Conservation (phyloP, 371 early-diverging fungal species). For the Umbelopsis sp. region DNA sequence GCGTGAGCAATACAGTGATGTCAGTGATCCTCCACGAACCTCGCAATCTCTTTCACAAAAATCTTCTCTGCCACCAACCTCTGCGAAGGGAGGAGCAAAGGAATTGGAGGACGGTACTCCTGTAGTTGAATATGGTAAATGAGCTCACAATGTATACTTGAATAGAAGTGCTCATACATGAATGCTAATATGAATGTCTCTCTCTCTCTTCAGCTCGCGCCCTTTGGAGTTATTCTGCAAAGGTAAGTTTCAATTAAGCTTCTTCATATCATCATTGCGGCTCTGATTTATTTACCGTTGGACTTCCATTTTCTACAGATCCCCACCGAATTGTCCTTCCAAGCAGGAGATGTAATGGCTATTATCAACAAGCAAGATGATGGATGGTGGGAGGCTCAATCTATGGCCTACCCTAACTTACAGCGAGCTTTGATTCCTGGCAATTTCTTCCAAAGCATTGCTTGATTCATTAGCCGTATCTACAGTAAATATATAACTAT, state of each 20-base stretch:
- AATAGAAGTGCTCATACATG: neutral
- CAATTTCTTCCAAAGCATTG: slow-evolving; percentile 43
- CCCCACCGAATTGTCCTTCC: slow-evolving; percentile 44
- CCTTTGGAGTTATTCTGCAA: slow-evolving; percentile 12
- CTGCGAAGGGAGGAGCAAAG: neutral
- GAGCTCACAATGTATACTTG: neutral
- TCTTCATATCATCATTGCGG: neutral
- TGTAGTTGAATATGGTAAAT: slow-evolving; percentile 25
- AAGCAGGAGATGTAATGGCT: slow-evolving; percentile 42
- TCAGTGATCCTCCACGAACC: slow-evolving; percentile 3
- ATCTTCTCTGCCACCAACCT: neutral
- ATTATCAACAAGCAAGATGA: slow-evolving; percentile 46
- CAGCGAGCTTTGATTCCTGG: slow-evolving; percentile 51
- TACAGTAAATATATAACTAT: neutral
- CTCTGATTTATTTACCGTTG: neutral
- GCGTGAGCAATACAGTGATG: slow-evolving; percentile 18
- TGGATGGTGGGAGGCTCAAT: slow-evolving; percentile 57
- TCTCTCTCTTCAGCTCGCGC: neutral
- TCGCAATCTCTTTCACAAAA: neutral
- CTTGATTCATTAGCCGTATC: neutral
- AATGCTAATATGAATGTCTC: neutral
- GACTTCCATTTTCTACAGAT: slow-evolving; percentile 27
- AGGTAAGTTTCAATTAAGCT: neutral
- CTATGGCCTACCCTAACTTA: slow-evolving; percentile 26
- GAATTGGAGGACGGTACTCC: slow-evolving; percentile 24